Percentiles rank a stretch among this genome's conserved stretches.
Evolutionary conservation across 208 protist species (phyloP).

Genomic region (Trypanosoma melophagium): DNA sequence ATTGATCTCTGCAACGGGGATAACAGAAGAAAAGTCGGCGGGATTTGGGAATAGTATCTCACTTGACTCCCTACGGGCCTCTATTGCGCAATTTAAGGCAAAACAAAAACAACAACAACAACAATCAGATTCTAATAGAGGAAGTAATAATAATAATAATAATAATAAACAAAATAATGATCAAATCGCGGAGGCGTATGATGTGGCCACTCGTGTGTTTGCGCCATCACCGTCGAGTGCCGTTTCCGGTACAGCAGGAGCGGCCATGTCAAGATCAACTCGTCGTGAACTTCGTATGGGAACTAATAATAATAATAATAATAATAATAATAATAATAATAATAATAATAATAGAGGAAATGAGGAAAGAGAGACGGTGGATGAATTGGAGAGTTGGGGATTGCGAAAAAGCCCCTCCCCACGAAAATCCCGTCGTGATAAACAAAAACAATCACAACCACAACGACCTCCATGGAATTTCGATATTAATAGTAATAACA

Average conservation of each 20-base stretch:
- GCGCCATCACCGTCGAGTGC: constrained; percentile 3
- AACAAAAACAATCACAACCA: constrained; percentile 7
- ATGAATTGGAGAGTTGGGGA: constrained; percentile 12
- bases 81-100: constrained; percentile 75
- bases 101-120: constrained; percentile 38
- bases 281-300: constrained; percentile 7
- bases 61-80: constrained; percentile 62
- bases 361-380: neutral
- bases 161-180: neutral
- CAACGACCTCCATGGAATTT: constrained; percentile 63
- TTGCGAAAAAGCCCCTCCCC: neutral
- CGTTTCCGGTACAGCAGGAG: constrained; percentile 13
- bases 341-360: neutral
- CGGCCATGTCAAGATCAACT: neutral
- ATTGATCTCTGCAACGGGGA: constrained; percentile 7
- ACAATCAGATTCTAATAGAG: neutral
- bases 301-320: no score
- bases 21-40: neutral
- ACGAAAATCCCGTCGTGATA: neutral
- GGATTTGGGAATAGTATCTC: constrained; percentile 63
- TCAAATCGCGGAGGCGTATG: constrained; percentile 20
- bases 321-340: no score
- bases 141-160: neutral
- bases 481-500: constrained; percentile 37
- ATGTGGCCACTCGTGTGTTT: constrained; percentile 23